These are phyloP conservation scores for Blastobotrys apis DNA, from an alignment of 1,139 yeast genomes.

Conservation along the genomic window DNA sequence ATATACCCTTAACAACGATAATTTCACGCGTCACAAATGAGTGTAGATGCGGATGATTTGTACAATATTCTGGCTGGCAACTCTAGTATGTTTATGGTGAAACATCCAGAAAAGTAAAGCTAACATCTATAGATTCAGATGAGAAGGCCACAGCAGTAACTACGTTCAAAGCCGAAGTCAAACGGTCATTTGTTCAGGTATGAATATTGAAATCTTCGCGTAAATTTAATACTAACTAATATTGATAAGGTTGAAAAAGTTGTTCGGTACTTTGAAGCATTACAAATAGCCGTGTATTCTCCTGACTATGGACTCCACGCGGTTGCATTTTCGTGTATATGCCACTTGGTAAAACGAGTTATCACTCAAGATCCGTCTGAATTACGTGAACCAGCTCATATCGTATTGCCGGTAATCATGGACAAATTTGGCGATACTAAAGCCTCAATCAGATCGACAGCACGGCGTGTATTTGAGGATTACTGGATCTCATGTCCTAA, in stretches of 20 bases:
- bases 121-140: slow-evolving; percentile 21
- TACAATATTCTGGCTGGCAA: slow-evolving; percentile 18
- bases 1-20: no score
- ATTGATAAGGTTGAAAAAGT: slow-evolving; percentile 35
- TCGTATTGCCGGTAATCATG: slow-evolving; percentile 56
- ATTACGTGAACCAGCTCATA: slow-evolving; percentile 46
- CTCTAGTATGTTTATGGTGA: slow-evolving; percentile 15
- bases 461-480: slow-evolving; percentile 57
- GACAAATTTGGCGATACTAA: slow-evolving; percentile 50
- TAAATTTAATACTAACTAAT: slow-evolving; percentile 56
- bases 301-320: slow-evolving; percentile 40
- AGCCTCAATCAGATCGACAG: slow-evolving; percentile 43
- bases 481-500: slow-evolving; percentile 63
- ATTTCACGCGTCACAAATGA: slow-evolving; percentile 13
- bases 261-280: slow-evolving; percentile 54
- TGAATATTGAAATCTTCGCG: no score
- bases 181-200: slow-evolving; percentile 35
- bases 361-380: slow-evolving; percentile 64
- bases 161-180: slow-evolving; percentile 63
- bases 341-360: slow-evolving; percentile 72
- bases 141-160: slow-evolving; percentile 44
- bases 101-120: background rate
- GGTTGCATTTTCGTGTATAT: slow-evolving; percentile 60
- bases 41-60: slow-evolving; percentile 21
- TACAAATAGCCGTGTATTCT: slow-evolving; percentile 46